Evolutionary conservation across 192 early-diverging fungal genomes (phyloP).

Genomic region (Linnemannia schmuckeri): DNA sequence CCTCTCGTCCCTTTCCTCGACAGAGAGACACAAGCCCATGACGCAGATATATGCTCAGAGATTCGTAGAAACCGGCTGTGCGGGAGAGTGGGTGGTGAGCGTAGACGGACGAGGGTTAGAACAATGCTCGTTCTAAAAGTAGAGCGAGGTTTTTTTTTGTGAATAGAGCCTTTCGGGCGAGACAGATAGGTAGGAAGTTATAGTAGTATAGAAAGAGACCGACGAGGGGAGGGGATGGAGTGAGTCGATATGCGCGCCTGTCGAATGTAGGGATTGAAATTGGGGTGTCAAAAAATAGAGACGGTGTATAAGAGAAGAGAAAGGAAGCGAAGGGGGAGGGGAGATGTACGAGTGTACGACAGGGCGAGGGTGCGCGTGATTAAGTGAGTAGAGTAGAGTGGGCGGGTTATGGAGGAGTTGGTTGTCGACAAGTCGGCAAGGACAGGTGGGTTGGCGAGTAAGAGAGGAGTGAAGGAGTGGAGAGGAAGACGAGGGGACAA

Average conservation of each 20-base stretch:
- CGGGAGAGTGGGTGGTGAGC: slow-evolving; percentile 1
- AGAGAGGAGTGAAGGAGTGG: not conserved
- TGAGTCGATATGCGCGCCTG: not conserved
- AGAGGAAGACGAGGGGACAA: not conserved
- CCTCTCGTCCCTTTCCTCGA: slow-evolving; percentile 68
- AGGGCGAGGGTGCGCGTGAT: not conserved
- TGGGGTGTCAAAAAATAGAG: slow-evolving; percentile 10
- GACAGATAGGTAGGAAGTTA: not conserved
- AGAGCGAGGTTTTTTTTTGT: slow-evolving; percentile 1
- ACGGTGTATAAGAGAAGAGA: not conserved
- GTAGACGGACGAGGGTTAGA: not conserved
- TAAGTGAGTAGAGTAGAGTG: not conserved
- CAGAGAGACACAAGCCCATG: slow-evolving; percentile 80
- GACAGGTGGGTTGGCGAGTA: not conserved
- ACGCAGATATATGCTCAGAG: slow-evolving; percentile 66
- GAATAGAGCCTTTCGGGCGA: slow-evolving; percentile 13
- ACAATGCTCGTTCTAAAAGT: slow-evolving; percentile 12
- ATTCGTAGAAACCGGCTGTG: slow-evolving; percentile 60
- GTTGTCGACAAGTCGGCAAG: not conserved
- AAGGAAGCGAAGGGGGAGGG: not conserved
- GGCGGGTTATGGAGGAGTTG: not conserved
- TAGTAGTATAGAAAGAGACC: not conserved
- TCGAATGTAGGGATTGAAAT: slow-evolving; percentile 5
- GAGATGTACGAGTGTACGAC: not conserved
- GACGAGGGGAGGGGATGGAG: not conserved